Evolutionary conservation across 1,284 basidiomycete genomes (phyloP).

Genomic region (Anthracocystis setariae): DNA sequence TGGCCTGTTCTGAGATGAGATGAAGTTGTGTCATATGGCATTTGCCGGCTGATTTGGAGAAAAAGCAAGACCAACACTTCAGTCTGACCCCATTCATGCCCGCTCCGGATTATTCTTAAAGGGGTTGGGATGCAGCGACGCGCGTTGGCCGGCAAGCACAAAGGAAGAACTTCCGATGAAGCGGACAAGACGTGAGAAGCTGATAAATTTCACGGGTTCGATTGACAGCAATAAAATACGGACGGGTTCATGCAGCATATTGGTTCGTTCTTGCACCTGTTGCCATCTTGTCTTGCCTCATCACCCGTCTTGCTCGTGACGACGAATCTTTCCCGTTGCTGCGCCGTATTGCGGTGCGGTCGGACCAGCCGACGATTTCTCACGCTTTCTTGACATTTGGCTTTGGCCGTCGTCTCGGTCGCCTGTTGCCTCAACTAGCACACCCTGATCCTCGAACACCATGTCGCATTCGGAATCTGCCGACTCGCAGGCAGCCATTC

Average conservation of each 20-base stretch:
- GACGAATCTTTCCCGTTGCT: no score
- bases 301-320: no score
- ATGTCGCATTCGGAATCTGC: conserved; percentile 15
- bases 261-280: not conserved
- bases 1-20: no score
- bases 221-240: no score
- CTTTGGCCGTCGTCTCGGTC: not conserved
- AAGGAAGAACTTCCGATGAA: no score
- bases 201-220: no score
- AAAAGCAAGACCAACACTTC: no score
- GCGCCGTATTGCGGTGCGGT: conserved; percentile 2
- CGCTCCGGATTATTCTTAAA: not conserved
- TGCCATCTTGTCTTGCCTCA: no score
- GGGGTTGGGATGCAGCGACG: not conserved
- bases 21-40: no score
- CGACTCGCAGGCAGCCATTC: conserved; percentile 3
- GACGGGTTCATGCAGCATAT: not conserved
- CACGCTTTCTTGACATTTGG: no score
- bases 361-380: not conserved
- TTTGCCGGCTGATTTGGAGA: no score
- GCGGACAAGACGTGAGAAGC: no score
- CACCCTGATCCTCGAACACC: not conserved
- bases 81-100: not conserved
- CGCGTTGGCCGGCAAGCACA: not conserved
- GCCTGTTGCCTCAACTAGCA: not conserved